These are phyloP conservation scores for Orbilia javanica DNA, from an alignment of 2,329 filamentous ascomycete species.

Conservation along the genomic window DNA sequence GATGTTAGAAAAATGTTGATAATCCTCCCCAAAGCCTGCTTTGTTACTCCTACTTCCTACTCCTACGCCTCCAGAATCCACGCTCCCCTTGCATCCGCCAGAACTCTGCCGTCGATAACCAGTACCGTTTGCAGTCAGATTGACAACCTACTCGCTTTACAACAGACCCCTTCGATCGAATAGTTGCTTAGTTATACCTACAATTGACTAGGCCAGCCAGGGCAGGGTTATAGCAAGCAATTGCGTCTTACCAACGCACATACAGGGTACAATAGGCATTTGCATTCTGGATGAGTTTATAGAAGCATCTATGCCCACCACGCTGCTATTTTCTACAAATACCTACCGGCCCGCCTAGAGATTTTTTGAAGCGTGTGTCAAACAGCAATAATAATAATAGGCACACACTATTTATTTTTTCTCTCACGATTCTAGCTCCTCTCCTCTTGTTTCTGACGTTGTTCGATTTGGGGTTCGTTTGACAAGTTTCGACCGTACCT, in stretches of 20 bases:
- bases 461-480: slow-evolving; percentile 40
- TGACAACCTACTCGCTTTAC: slow-evolving; percentile 12
- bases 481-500: slow-evolving; percentile 45
- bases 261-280: slow-evolving; percentile 58
- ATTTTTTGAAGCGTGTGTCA: slow-evolving; percentile 41
- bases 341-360: slow-evolving; percentile 38
- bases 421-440: slow-evolving; percentile 17
- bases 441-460: slow-evolving; percentile 33
- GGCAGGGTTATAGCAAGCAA: slow-evolving; percentile 45
- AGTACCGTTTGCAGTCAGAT: slow-evolving; percentile 50
- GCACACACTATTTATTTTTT: slow-evolving; percentile 29
- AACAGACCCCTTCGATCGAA: slow-evolving; percentile 40
- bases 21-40: slow-evolving; percentile 53
- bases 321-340: slow-evolving; percentile 44
- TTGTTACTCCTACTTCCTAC: slow-evolving; percentile 40
- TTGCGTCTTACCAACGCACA: slow-evolving; percentile 54
- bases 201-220: slow-evolving; percentile 55
- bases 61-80: slow-evolving; percentile 51
- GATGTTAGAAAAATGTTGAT: slow-evolving; percentile 58
- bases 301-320: slow-evolving; percentile 31
- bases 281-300: slow-evolving; percentile 49
- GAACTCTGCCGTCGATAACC: slow-evolving; percentile 44
- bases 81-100: slow-evolving; percentile 54
- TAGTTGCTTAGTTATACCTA: slow-evolving; percentile 41
- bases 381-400: slow-evolving; percentile 33